Evolutionary conservation across 108 stramenopile genomes (phyloP), one percentile per base, ranked within the genome.

Genomic region (Skeletonema marinoi): DNA sequence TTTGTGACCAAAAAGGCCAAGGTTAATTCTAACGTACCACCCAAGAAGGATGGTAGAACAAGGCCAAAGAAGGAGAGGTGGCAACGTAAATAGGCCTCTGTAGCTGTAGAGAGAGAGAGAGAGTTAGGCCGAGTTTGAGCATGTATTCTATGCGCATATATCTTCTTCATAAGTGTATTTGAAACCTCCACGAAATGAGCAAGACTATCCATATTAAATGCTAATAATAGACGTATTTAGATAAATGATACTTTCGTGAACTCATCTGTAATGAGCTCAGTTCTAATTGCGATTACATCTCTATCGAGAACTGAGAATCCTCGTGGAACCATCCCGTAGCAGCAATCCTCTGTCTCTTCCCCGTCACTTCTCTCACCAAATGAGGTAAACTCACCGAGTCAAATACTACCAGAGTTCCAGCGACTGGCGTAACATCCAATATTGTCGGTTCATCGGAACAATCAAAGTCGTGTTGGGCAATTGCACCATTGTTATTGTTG

Each of bases 281-380:
- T 35, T 4, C 25, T 25, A 0, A 25, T 0, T 25, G 25, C 0
- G 0, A 25, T 56, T 2, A 56, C 21, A 56, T 56, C 54, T 56
- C 21, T 9, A 56, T 4, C 54, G 54, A 56, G 35, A 60, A 58
- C 67, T 87, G 87, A 10, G 78, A 83, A 41, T 83, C 78, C 73
- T 88, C 87, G 65, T 88, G 87, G 36, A 88, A 88, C 87, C 87
- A 88, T 11, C 87, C 87, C 14, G 87, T 74, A 35, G 74, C 60
- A 30, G 87, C 87, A 25, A 83, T 78, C 32, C 82, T 38, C 60
- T 66, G 70, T 35, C 85, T 78, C 32, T 44, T 74, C 32, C 85
- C 85, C 51, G 75, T 79, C 4, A 88, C 82, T 12, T 64, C 73
- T 59, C 61, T 35, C 9, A 89, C 88, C 36, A 80, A 38, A 64